phyloP scores from a whole-genome alignment of 371 early-diverging fungal species.

The Mucor circinelloides region DNA sequence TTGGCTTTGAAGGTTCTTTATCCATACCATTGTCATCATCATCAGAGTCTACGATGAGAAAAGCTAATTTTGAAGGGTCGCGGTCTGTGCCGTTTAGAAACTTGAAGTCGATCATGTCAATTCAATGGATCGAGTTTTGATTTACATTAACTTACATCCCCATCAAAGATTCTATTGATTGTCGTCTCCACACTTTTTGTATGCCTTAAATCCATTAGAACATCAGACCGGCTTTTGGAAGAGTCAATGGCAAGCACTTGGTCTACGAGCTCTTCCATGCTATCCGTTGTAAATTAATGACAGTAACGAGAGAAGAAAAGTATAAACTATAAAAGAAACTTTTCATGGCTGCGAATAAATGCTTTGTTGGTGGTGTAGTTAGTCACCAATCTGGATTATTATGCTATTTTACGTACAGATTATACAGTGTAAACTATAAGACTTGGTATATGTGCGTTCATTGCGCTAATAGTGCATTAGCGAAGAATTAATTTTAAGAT shows the following conservation, averaged over 20 bases:
- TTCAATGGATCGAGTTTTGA: not conserved
- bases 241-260: constrained; percentile 33
- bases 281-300: not conserved
- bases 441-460: no score
- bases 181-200: constrained; percentile 52
- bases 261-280: not conserved
- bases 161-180: constrained; percentile 58
- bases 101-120: not conserved
- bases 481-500: no score
- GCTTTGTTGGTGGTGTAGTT: not conserved
- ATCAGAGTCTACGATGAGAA: constrained; percentile 28
- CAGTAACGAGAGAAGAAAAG: not conserved
- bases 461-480: no score
- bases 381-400: not conserved
- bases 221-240: constrained; percentile 26
- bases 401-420: no score
- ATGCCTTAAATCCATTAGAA: constrained; percentile 46
- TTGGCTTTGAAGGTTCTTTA: not conserved
- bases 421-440: no score
- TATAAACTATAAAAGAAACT: not conserved
- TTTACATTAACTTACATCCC: constrained; percentile 25
- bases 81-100: constrained; percentile 8
- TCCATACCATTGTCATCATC: constrained; percentile 12
- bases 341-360: not conserved
- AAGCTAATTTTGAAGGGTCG: not conserved